phyloP scores from a whole-genome alignment of 805 yeast genomes.

The Yarrowia alimentaria region DNA sequence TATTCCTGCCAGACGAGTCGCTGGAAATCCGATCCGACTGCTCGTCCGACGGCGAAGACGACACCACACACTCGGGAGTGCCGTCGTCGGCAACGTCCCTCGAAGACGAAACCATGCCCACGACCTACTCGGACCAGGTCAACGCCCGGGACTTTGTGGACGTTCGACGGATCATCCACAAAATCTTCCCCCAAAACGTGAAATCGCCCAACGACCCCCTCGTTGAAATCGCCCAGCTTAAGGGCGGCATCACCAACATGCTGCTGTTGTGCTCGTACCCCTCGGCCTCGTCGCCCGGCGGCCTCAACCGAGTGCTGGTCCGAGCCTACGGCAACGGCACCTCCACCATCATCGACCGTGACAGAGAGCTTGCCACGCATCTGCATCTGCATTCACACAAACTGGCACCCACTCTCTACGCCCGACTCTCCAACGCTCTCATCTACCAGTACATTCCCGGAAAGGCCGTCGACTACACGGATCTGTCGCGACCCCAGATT shows the following conservation, averaged over 20 bases:
- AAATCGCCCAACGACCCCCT: neutral
- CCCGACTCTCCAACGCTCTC: constrained; percentile 68
- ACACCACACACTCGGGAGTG: constrained; percentile 1
- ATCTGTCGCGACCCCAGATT: constrained; percentile 48
- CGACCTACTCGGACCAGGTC: constrained; percentile 7
- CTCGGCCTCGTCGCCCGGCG: constrained; percentile 24
- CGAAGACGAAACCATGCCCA: neutral
- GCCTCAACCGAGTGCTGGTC: constrained; percentile 44
- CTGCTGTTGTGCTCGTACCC: constrained; percentile 35
- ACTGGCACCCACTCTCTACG: constrained; percentile 67
- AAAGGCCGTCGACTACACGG: constrained; percentile 54
- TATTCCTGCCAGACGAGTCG: constrained; percentile 20
- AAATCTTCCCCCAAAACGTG: constrained; percentile 22
- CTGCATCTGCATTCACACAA: constrained; percentile 55
- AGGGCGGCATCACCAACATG: constrained; percentile 44
- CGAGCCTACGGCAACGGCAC: constrained; percentile 78
- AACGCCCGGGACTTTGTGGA: constrained; percentile 23
- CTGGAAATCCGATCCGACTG: constrained; percentile 17
- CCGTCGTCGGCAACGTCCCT: constrained; percentile 18
- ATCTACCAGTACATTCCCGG: constrained; percentile 71
- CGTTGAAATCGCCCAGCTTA: constrained; percentile 35
- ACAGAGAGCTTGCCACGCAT: constrained; percentile 71
- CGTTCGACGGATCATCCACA: constrained; percentile 23
- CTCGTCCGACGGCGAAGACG: constrained; percentile 14
- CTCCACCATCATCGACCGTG: constrained; percentile 65